A percentile compares a stretch with the other conserved stretches of the same genome.
These are phyloP conservation scores for Fusarium graminum DNA, from an alignment of 2,329 filamentous ascomycete species.

Conservation along the genomic window DNA sequence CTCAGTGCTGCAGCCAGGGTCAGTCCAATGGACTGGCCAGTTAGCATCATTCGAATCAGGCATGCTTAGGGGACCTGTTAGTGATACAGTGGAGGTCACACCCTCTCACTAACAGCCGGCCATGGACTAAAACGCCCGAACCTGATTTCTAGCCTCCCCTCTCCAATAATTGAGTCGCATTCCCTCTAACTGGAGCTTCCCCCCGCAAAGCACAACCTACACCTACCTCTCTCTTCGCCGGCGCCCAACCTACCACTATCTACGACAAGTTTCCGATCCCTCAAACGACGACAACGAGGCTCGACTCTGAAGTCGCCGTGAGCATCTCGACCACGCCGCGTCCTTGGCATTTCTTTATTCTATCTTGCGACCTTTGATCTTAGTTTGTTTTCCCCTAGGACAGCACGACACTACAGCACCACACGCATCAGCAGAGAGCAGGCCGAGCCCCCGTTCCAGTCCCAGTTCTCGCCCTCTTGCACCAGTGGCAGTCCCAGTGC, in stretches of 20 bases:
- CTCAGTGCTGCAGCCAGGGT: conserved; percentile 24
- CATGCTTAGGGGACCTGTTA: conserved; percentile 23
- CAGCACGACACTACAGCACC: conserved; percentile 15
- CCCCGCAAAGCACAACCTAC: conserved; percentile 49
- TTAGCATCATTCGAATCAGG: conserved; percentile 15
- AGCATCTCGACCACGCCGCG: conserved; percentile 43
- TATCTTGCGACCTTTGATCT: conserved; percentile 25
- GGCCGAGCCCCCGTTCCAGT: conserved; percentile 29
- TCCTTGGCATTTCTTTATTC: conserved; percentile 31
- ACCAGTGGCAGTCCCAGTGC: conserved; percentile 43
- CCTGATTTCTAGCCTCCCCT: conserved; percentile 26
- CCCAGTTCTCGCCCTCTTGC: conserved; percentile 32
- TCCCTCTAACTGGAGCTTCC: conserved; percentile 43
- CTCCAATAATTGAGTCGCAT: conserved; percentile 46
- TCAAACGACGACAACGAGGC: conserved; percentile 45
- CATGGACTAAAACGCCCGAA: conserved; percentile 13
- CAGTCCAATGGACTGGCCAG: conserved; percentile 27
- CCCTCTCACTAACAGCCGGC: conserved; percentile 28
- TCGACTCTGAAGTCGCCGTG: conserved; percentile 44
- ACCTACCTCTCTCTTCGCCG: conserved; percentile 31
- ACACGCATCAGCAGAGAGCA: conserved; percentile 40
- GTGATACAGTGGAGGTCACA: conserved; percentile 4
- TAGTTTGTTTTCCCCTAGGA: conserved; percentile 17
- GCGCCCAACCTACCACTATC: conserved; percentile 44
- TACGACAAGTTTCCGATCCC: conserved; percentile 41